Base-by-base conservation (phyloP, 2,329 filamentous ascomycete genomes). In the Trichoderma sp. region DNA sequence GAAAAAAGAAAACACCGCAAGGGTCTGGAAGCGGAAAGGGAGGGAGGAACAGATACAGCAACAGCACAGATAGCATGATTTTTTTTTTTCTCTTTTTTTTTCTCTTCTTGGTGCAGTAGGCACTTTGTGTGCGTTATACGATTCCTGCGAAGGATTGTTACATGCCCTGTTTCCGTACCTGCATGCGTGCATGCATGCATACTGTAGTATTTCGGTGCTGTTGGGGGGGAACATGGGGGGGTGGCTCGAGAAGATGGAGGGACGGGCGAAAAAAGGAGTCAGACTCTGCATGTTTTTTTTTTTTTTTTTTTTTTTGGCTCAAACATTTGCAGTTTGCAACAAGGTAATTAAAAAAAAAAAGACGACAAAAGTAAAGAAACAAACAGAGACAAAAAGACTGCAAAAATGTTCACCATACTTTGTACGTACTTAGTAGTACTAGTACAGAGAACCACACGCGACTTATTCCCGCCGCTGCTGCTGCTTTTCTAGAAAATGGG, bases 171-270 rank as follows among this genome's bases (percentile, higher is more conserved):
- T 27, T 34, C n/a, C 29, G 50, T 54, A 42, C 60, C 50, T 64
- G 60, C 60, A 54, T 64, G 60, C 27, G 50, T n/a, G 22, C 27
- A 57, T 57, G 56, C 56, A 58, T 32, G n/a, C n/a, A n/a, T n/a
- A n/a, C n/a, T n/a, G n/a, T n/a, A n/a, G n/a, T n/a, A 37, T 59
- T 42, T 59, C 15, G 13, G 12, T 27, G 56, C 27, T 34, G 27
- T 64, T 54, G 60, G 50, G 60, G n/a, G n/a, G n/a, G n/a, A n/a
- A 54, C 60, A 32, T 42, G 48, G 25, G 34, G 29, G 57, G 25
- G 15, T 17, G 42, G 19, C 9, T 27, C n/a, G 10, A 10, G 50
- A 32, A 32, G 27, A 3, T 10, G 27, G 17, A 4, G 50, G 13
- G 15, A 15, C 17, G 17, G 15, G 39, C n/a, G n/a, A n/a, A 15